Evolutionary conservation across 805 yeast species (phyloP).

Genomic region (Starmera dryadoides): DNA sequence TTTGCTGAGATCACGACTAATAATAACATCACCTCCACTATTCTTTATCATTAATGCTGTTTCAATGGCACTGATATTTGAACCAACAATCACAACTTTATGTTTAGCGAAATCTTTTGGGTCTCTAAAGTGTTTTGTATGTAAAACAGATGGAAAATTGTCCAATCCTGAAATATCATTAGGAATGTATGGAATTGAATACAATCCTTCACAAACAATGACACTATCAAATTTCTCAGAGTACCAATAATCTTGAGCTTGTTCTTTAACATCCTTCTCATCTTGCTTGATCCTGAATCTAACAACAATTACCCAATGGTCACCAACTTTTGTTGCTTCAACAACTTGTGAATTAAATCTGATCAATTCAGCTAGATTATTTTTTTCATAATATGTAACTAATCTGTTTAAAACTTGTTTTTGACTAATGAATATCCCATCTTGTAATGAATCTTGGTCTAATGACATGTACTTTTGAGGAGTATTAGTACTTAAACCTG

Average conservation of each 20-base stretch:
- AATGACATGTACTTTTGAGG: constrained; percentile 28
- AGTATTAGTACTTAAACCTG: constrained; percentile 30
- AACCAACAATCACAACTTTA: constrained; percentile 50
- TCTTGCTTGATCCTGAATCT: no score
- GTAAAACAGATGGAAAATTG: constrained; percentile 22
- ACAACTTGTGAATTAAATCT: constrained; percentile 35
- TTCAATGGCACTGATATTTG: constrained; percentile 63
- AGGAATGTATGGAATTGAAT: constrained; percentile 44
- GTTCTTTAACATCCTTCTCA: neutral
- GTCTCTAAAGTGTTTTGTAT: constrained; percentile 18
- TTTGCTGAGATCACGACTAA: constrained; percentile 63
- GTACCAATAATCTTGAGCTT: constrained; percentile 26
- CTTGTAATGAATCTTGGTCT: constrained; percentile 13
- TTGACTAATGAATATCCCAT: constrained; percentile 26
- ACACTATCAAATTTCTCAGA: constrained; percentile 29
- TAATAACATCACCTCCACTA: constrained; percentile 33
- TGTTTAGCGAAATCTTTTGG: constrained; percentile 12
- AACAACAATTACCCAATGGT: constrained; percentile 27
- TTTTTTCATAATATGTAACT: constrained; percentile 19
- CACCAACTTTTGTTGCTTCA: constrained; percentile 21
- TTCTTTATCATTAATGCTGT: constrained; percentile 21
- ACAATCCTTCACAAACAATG: constrained; percentile 46
- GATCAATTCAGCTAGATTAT: constrained; percentile 24
- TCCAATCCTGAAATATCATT: constrained; percentile 33
- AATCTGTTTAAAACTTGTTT: constrained; percentile 26